phyloP scores from a whole-genome alignment of 208 protist genomes.

The Leishmania arabica region DNA sequence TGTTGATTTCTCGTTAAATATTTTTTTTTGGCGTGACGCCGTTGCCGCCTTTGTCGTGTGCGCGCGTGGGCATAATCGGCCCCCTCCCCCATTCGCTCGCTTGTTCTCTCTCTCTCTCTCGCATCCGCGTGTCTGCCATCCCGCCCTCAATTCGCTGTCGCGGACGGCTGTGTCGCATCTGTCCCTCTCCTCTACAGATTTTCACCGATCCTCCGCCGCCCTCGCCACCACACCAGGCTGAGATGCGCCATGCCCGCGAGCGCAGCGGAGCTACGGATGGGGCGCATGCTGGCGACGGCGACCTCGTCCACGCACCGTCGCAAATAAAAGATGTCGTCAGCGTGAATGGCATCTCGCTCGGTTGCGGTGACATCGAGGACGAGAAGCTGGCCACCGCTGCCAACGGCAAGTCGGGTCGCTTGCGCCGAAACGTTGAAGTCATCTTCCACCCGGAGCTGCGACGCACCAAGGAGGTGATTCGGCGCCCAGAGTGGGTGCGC shows the following conservation, averaged over 20 bases:
- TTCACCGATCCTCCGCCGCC: not conserved
- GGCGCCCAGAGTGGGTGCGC: conserved; percentile 74
- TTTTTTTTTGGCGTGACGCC: not conserved
- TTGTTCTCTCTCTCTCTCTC: not conserved
- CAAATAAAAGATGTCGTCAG: not conserved
- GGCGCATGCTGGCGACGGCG: not conserved
- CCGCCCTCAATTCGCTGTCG: not conserved
- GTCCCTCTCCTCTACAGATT: not conserved
- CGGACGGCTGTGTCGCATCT: not conserved
- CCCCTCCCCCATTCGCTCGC: not conserved
- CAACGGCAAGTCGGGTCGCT: not conserved
- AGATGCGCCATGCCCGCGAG: conserved; percentile 29
- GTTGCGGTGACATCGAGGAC: not conserved
- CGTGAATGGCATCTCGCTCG: not conserved
- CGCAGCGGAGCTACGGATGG: conserved; percentile 7
- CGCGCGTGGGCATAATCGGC: not conserved
- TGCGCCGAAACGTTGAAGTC: conserved; percentile 33
- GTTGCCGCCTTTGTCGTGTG: not conserved
- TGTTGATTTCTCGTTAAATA: not conserved
- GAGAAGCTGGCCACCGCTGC: not conserved
- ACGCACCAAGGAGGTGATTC: conserved; percentile 76
- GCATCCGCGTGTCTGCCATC: not conserved
- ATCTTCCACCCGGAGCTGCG: conserved; percentile 78
- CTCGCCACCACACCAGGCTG: not conserved
- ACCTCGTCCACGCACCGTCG: not conserved